Evolutionary conservation across 2,329 filamentous ascomycete species (phyloP).

Genomic region (Dactylella cylindrospora): DNA sequence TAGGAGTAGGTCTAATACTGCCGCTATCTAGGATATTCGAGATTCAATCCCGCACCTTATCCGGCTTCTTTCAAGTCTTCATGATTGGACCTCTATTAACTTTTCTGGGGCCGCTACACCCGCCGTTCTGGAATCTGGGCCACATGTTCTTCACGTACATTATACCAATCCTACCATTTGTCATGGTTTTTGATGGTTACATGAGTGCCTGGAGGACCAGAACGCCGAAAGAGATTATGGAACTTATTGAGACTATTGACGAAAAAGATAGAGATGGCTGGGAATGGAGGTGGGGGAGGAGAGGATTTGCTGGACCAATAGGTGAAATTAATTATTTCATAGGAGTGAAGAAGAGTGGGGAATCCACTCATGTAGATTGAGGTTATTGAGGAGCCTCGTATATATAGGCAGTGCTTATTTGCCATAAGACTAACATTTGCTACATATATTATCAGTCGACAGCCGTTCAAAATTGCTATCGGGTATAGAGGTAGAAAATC

Average conservation of each 20-base stretch:
- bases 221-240: constrained; percentile 65
- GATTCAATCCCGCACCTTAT: constrained; percentile 66
- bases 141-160: constrained; percentile 67
- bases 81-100: constrained; percentile 60
- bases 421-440: too few relatives aligned
- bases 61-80: constrained; percentile 59
- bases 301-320: constrained; percentile 56
- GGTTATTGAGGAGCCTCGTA: too few relatives aligned
- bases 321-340: constrained; percentile 57
- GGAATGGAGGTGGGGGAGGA: constrained; percentile 53
- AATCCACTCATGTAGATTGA: too few relatives aligned
- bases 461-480: too few relatives aligned
- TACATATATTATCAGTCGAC: too few relatives aligned
- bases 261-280: constrained; percentile 53
- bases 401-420: too few relatives aligned
- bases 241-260: constrained; percentile 60
- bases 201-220: constrained; percentile 69
- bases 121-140: constrained; percentile 52
- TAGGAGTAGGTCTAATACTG: too few relatives aligned
- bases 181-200: constrained; percentile 69
- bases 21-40: constrained; percentile 63
- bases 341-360: constrained; percentile 52
- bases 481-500: too few relatives aligned
- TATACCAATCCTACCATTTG: constrained; percentile 67
- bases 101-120: constrained; percentile 58